Conservation (phyloP, 139 green algal species). For the Chlorella sp. region DNA sequence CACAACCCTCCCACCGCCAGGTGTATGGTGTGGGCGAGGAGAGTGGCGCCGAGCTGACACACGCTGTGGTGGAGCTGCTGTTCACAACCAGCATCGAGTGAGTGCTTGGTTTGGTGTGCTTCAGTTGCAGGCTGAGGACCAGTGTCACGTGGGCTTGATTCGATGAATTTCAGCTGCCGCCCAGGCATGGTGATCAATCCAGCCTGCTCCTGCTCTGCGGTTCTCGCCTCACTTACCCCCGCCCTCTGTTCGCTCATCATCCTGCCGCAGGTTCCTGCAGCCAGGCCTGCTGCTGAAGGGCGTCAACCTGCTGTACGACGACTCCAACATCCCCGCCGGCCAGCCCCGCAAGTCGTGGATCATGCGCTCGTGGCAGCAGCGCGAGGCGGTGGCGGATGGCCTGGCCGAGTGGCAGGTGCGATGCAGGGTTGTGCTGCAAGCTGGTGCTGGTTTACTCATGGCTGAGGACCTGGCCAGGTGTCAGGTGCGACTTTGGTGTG, state of each 20-base stretch:
- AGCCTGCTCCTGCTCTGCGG: background rate
- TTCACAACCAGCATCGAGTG: conserved; percentile 70
- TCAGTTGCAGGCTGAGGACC: no score
- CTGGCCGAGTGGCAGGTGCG: conserved; percentile 73
- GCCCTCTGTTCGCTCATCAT: background rate
- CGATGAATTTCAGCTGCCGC: no score
- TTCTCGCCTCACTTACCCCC: background rate
- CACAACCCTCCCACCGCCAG: no score
- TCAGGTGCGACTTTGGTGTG: no score
- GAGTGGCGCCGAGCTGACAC: conserved; percentile 44
- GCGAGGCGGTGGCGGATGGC: conserved; percentile 62
- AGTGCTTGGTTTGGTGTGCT: background rate
- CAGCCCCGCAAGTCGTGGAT: conserved; percentile 61
- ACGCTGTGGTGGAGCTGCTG: conserved; percentile 81
- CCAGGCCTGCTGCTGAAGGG: conserved; percentile 80
- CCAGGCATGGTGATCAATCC: background rate
- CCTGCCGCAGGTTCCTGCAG: conserved; percentile 69
- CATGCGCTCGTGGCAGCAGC: conserved; percentile 62
- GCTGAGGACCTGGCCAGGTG: background rate
- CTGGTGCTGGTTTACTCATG: background rate
- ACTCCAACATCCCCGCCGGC: conserved; percentile 18
- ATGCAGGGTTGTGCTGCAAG: background rate
- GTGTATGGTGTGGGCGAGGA: conserved; percentile 54
- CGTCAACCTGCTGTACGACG: conserved; percentile 39
- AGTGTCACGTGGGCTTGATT: no score